Evolutionary conservation across 2,329 filamentous ascomycete species (phyloP).

Genomic region (Keithomyces neogunnii): DNA sequence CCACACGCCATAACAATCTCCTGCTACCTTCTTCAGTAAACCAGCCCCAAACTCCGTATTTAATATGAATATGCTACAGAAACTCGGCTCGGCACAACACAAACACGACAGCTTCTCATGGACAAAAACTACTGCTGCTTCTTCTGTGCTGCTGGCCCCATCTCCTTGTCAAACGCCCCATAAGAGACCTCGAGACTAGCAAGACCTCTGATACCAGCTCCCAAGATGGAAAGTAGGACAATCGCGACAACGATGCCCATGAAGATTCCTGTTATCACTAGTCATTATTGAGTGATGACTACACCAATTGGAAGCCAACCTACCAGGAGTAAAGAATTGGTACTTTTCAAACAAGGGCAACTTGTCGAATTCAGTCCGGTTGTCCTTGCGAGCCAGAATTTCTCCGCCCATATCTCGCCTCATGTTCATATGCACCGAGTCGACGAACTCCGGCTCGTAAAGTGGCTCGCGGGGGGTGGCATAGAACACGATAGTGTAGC

Average conservation of each 20-base stretch:
- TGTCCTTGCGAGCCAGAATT: conserved; percentile 25
- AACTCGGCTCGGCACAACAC: neutral
- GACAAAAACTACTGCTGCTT: conserved; percentile 39
- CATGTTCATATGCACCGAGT: conserved; percentile 60
- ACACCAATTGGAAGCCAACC: neutral
- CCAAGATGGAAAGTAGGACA: conserved; percentile 67
- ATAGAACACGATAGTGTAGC: conserved; percentile 70
- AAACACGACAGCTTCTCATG: neutral
- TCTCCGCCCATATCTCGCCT: conserved; percentile 47
- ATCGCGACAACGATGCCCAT: conserved; percentile 69
- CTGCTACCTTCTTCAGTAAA: neutral
- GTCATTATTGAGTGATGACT: conserved; percentile 6
- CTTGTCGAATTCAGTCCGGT: conserved; percentile 30
- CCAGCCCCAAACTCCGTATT: conserved; percentile 12
- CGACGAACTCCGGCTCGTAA: conserved; percentile 60
- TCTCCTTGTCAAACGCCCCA: conserved; percentile 93
- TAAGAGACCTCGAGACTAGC: conserved; percentile 82
- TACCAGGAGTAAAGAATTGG: conserved; percentile 86
- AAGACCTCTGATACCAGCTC: conserved; percentile 68
- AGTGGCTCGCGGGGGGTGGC: conserved; percentile 49
- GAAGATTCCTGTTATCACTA: conserved; percentile 61
- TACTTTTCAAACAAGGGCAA: conserved; percentile 79
- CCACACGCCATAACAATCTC: neutral
- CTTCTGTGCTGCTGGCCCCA: conserved; percentile 81
- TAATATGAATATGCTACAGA: conserved; percentile 9